Evolutionary conservation across 202 grass and related monocot species (phyloP).

Genomic region (Thinopyrum obtusiflorum): DNA sequence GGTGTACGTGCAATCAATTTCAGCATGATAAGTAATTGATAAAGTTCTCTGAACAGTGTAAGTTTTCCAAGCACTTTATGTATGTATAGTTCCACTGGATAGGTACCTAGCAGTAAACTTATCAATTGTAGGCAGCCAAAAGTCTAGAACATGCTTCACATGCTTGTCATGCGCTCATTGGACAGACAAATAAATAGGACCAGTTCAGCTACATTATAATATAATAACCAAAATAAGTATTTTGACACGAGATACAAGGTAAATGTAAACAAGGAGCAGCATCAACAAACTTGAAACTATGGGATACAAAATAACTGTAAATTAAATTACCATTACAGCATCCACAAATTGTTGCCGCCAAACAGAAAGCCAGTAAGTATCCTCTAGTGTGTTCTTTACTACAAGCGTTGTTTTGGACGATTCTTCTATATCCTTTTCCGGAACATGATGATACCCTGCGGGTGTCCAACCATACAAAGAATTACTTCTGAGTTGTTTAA

Average conservation of each 20-base stretch:
- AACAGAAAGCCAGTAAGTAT: slow-evolving; percentile 39
- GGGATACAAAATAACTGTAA: not conserved
- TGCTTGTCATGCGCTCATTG: no score
- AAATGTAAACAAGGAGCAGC: not conserved
- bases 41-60: not conserved
- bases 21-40: not conserved
- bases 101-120: slow-evolving; percentile 1
- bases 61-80: not conserved
- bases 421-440: slow-evolving; percentile 57
- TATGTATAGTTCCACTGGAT: not conserved
- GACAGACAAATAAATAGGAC: no score
- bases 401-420: slow-evolving; percentile 17
- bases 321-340: slow-evolving; percentile 51
- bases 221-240: no score
- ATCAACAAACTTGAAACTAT: not conserved
- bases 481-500: not conserved
- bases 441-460: slow-evolving; percentile 48
- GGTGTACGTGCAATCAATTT: not conserved
- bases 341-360: slow-evolving; percentile 76
- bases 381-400: slow-evolving; percentile 30
- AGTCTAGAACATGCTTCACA: not conserved
- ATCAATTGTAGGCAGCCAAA: not conserved
- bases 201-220: no score
- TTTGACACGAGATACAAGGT: no score
- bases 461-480: slow-evolving; percentile 22